Conservation (phyloP, 495 filamentous ascomycete genomes). For the Pyrenula aspistea region DNA sequence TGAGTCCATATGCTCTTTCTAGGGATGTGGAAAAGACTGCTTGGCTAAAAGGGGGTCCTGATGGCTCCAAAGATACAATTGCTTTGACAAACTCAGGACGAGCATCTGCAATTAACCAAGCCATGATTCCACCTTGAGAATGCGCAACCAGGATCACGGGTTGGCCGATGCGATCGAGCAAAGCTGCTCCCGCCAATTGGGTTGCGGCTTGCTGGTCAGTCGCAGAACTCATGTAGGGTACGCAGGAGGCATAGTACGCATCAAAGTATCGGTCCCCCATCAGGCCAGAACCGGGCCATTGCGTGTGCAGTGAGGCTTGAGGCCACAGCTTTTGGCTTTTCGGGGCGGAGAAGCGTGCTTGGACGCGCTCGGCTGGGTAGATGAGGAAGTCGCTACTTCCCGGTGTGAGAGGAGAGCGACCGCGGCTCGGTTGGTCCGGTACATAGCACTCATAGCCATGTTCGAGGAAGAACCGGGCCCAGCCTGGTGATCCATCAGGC, state of each 20-base stretch:
- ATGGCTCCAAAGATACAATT: slow-evolving; percentile 41
- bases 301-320: slow-evolving; percentile 30
- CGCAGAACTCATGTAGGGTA: slow-evolving; percentile 24
- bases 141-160: slow-evolving; percentile 37
- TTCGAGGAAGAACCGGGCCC: slow-evolving; percentile 32
- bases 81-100: slow-evolving; percentile 30
- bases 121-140: slow-evolving; percentile 37
- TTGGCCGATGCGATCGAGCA: slow-evolving; percentile 33
- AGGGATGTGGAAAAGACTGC: slow-evolving; percentile 15
- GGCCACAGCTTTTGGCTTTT: slow-evolving; percentile 26
- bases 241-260: slow-evolving; percentile 30
- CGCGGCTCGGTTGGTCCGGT: slow-evolving; percentile 29
- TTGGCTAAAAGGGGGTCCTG: slow-evolving; percentile 36
- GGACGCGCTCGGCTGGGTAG: slow-evolving; percentile 20
- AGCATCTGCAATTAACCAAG: slow-evolving; percentile 35
- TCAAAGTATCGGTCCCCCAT: slow-evolving; percentile 30
- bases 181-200: slow-evolving; percentile 27
- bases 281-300: slow-evolving; percentile 34
- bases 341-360: slow-evolving; percentile 27
- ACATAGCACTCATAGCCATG: slow-evolving; percentile 33
- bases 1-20: slow-evolving; percentile 28
- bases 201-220: slow-evolving; percentile 27
- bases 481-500: slow-evolving; percentile 33
- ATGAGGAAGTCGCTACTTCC: slow-evolving; percentile 15
- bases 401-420: slow-evolving; percentile 25